phyloP scores from a whole-genome alignment of 2,329 filamentous ascomycete species.

The Scedosporium boydii region DNA sequence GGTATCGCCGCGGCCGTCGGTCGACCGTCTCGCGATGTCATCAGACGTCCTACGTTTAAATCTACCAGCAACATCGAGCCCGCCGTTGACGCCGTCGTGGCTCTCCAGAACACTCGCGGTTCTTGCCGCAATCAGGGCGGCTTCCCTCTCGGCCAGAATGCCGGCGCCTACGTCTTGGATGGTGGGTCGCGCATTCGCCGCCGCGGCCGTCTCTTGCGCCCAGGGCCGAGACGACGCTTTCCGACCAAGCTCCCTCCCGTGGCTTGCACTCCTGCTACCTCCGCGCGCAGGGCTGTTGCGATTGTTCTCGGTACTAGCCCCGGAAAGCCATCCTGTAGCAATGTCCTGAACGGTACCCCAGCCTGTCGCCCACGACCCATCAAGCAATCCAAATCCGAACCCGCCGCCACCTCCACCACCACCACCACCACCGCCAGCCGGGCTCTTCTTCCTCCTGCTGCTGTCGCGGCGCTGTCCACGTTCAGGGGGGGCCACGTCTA shows the following conservation, averaged over 20 bases:
- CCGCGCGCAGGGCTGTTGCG: background rate
- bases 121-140: constrained; percentile 44
- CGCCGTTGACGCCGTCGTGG: constrained; percentile 49
- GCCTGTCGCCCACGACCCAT: constrained; percentile 41
- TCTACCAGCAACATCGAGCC: constrained; percentile 42
- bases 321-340: constrained; percentile 13
- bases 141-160: constrained; percentile 42
- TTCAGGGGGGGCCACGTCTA: background rate
- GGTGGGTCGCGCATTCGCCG: constrained; percentile 7
- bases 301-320: background rate
- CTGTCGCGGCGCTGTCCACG: background rate
- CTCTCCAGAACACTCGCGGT: constrained; percentile 52
- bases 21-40: constrained; percentile 29
- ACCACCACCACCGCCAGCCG: background rate
- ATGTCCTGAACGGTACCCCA: constrained; percentile 48
- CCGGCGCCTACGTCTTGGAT: constrained; percentile 44
- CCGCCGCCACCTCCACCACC: background rate
- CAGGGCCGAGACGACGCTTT: background rate
- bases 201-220: constrained; percentile 22
- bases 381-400: constrained; percentile 24
- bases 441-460: background rate
- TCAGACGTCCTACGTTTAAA: constrained; percentile 63
- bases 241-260: background rate
- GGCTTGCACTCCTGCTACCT: background rate
- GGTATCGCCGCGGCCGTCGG: constrained; percentile 42